A percentile compares a stretch with the other conserved stretches of the same genome.
phyloP scores from a whole-genome alignment of 23 red algal species.

The Pyropia haitanensis region DNA sequence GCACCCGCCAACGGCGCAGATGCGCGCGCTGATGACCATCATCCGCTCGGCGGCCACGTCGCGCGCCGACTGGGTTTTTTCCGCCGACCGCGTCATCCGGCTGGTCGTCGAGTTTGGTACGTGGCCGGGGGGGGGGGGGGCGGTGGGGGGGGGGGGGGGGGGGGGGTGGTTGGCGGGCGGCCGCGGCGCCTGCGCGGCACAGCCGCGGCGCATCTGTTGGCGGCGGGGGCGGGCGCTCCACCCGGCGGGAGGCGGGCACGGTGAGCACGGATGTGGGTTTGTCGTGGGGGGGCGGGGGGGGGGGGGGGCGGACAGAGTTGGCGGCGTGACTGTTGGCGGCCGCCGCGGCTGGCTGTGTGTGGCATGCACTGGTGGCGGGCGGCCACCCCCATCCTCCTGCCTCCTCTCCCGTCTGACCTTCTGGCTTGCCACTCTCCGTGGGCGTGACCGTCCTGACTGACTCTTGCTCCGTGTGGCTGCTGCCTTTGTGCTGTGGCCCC shows the following conservation, averaged over 20 bases:
- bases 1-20: conserved; percentile 53
- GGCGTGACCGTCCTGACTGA: too few relatives aligned
- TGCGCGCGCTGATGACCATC: conserved; percentile 62
- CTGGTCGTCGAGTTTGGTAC: conserved; percentile 4
- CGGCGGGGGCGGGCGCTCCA: too few relatives aligned
- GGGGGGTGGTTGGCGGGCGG: too few relatives aligned
- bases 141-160: too few relatives aligned
- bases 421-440: neutral
- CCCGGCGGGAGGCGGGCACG: too few relatives aligned
- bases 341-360: too few relatives aligned
- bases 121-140: neutral
- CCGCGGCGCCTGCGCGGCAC: too few relatives aligned
- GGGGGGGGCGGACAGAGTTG: neutral
- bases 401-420: neutral
- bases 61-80: conserved; percentile 85
- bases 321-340: too few relatives aligned
- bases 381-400: neutral
- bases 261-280: neutral
- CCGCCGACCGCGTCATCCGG: conserved; percentile 81
- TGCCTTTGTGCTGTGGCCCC: too few relatives aligned
- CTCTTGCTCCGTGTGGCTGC: too few relatives aligned
- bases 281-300: neutral
- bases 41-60: conserved; percentile 48
- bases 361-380: too few relatives aligned
- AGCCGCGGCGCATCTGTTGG: too few relatives aligned